Conservation (phyloP, 805 yeast genomes). For the Barnettozyma sp. region DNA sequence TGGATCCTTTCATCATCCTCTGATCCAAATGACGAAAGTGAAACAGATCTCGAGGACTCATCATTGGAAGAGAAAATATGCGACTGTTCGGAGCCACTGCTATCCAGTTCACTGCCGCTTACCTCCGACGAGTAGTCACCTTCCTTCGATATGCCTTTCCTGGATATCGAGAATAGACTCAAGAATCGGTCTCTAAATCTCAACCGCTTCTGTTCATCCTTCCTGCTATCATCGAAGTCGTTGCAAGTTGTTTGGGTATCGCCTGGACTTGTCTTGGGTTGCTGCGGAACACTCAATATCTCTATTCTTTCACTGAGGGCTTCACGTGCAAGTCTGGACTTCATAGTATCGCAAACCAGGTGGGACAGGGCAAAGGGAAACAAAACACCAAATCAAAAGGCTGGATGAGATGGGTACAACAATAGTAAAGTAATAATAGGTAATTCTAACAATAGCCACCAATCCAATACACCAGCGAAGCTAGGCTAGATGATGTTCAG, state of each 20-base stretch:
- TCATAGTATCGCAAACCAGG: neutral
- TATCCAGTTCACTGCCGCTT: too few species aligned
- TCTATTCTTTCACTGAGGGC: conserved; percentile 4
- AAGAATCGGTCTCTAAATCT: conserved; percentile 5
- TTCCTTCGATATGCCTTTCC: too few species aligned
- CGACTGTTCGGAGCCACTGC: too few species aligned
- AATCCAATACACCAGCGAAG: too few species aligned
- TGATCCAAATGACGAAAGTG: conserved; percentile 1
- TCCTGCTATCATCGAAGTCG: neutral
- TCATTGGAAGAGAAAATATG: neutral
- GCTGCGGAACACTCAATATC: conserved; percentile 2
- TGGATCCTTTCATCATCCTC: conserved; percentile 5
- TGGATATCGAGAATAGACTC: conserved; percentile 1
- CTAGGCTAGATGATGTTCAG: too few species aligned
- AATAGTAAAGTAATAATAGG: too few species aligned
- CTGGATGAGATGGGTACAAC: too few species aligned
- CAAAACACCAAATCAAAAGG: too few species aligned
- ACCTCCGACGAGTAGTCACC: too few species aligned
- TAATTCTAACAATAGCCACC: too few species aligned
- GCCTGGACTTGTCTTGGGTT: neutral
- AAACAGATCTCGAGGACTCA: conserved; percentile 1
- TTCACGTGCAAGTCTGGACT: neutral
- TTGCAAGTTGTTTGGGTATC: too few species aligned
- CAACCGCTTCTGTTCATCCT: neutral
- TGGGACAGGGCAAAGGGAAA: neutral